Evolutionary conservation across 2,329 filamentous ascomycete species (phyloP), one percentile per base, ranked within the genome.

Genomic region (Lachnellula hyalina): DNA sequence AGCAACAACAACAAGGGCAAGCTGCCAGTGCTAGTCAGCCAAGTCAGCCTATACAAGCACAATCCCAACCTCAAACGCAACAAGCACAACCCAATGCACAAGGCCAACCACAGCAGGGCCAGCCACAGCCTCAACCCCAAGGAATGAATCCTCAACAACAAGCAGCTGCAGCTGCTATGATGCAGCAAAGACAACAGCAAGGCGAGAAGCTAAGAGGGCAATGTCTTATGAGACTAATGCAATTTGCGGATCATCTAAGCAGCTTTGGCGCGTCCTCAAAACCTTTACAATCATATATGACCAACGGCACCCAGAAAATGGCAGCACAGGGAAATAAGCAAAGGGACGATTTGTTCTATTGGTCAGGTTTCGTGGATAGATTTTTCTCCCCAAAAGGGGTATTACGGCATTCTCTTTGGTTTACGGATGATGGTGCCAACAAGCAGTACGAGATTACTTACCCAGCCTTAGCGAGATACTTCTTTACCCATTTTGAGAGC

Each of bases 361-460:
- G 93, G 93, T 81, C 87, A 61, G 73, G 73, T 5, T 94, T 96
- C 64, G 90, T 96, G 17, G 75, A 80, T 38, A 82, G 82, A 47
- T 96, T 95, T 72, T 99, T 96, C 72, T 86, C 90, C 0, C 78
- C 81, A 0, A 81, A 80, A 28, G 91, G 90, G 8, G 83, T 90
- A 8, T 86, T 96, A 66, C 83, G 91, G 42, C 84, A 93, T 64
- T 81, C 84, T 3, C 76, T 95, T 15, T 80, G 79, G 60, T 74
- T 80, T 45, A 74, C 74, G 54, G 82, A 85, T 45, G 78, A 83
- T 46, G 73, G 74, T 36, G 77, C 75, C 17, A 81, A 86, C 53
- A 96, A 95, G 74, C 84, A 87, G 65, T 96, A 92, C 65, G 92
- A 96, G 69, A 90, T 97, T 48, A 82, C 86, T 2, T 89, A 83